phyloP scores from a whole-genome alignment of 805 yeast species.

The Saturnispora besseyi region DNA sequence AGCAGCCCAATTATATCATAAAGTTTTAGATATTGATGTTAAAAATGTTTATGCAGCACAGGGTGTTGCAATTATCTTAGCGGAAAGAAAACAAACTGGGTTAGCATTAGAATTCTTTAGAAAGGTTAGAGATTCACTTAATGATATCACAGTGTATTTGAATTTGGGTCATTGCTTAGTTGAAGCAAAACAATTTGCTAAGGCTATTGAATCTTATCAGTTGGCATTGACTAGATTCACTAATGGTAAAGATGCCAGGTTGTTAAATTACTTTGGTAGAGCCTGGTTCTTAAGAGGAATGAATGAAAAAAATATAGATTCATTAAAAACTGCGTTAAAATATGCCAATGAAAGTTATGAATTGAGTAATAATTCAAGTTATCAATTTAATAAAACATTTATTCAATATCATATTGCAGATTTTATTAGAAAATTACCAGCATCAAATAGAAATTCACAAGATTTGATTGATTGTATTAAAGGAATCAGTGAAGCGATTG shows the following conservation, averaged over 20 bases:
- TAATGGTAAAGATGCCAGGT: conserved; percentile 53
- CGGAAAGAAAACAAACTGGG: conserved; percentile 67
- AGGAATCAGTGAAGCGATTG: conserved; percentile 57
- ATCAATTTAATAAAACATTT: conserved; percentile 74
- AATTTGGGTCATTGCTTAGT: conserved; percentile 82
- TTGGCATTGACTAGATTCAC: conserved; percentile 63
- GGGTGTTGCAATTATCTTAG: conserved; percentile 88
- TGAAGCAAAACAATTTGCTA: conserved; percentile 72
- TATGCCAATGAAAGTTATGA: conserved; percentile 51
- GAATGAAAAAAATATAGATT: conserved; percentile 54
- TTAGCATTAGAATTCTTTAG: conserved; percentile 80
- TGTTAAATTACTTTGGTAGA: conserved; percentile 67
- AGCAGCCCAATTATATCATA: conserved; percentile 88
- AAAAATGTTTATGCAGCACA: conserved; percentile 93
- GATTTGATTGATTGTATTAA: conserved; percentile 49
- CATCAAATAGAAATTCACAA: conserved; percentile 48
- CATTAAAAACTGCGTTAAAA: conserved; percentile 52
- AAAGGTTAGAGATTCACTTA: conserved; percentile 81
- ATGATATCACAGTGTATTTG: conserved; percentile 72
- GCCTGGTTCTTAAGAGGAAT: conserved; percentile 81
- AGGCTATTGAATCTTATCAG: conserved; percentile 85
- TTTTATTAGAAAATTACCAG: conserved; percentile 52
- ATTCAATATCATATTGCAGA: conserved; percentile 85
- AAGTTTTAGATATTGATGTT: conserved; percentile 77
- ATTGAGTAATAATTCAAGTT: conserved; percentile 33